Evolutionary conservation across 176 grass and related monocot species (phyloP), one percentile per base, ranked within the genome.

Genomic region (Leersia perrieri): DNA sequence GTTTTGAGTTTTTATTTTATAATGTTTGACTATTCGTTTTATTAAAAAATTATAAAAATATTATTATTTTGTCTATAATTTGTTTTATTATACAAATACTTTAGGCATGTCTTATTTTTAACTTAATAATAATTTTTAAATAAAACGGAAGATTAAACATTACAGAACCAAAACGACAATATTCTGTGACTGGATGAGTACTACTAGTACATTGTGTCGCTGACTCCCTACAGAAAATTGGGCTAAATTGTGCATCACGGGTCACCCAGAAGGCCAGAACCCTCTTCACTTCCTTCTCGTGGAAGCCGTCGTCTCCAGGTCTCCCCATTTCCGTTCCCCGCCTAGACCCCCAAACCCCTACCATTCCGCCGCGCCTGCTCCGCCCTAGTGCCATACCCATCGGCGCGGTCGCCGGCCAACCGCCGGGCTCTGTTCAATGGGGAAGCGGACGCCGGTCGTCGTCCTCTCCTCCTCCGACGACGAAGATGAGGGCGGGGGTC

Each of bases 401-500:
- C 22, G 25, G 32, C n/a, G 30, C 18, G 35, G 28, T n/a, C n/a
- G n/a, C n/a, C 66, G 3, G 15, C 25, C 34, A 16, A n/a, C 6
- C 20, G 58, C 83, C 28, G 65, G 65, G 66, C 72, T 29, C 42
- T 42, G 14, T 14, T 23, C 57, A 38, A 85, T 89, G 88, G 88
- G 87, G 72, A 89, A 89, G 78, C 83, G 82, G 35, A 72, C 72
- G 35, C 72, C 35, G 15, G 34, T 89, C n/a, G 72, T 89, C 34
- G 9, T 89, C 29, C 65, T 89, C 16, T 85, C 88, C 73, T 85
- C 78, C 42, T 89, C 83, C 9, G 72, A 77, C 13, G 64, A 40
- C n/a, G 82, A 77, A 18, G 83, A 77, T 60, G 83, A 30, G 42
- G 65, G 77, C 57, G 57, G 72, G 65, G 72, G 33, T 4, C 77